Evolutionary conservation across 495 filamentous ascomycete species (phyloP), one percentile per base, ranked within the genome.

Genomic region (Penicillium malachiteum): DNA sequence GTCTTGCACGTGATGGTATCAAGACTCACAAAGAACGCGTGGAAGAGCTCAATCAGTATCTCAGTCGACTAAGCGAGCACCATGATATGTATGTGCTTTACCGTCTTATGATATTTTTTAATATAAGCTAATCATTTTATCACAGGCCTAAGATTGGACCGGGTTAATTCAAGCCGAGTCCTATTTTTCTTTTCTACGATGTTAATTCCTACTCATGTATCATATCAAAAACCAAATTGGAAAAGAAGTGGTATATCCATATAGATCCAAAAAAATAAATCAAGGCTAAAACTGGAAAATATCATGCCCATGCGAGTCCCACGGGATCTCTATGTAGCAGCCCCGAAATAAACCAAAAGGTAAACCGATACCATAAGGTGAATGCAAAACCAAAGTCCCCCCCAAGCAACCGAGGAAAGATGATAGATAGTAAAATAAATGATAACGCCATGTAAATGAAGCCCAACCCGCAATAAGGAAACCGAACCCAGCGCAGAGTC

Each of bases 1-100:
- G 92, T 35, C 78, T 96, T 32, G 84, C 89, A 68, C 81, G 87
- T 30, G 90, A 92, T 62, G 89, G 91, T 21, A 78, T 89, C 62
- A 98, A 97, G 81, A 95, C 92, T 39, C 94, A 98, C 66, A 98
- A 97, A 71, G 87, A 98, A 78, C 86, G 89, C 2, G 94, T 98
- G 41, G 92, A 98, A 70, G 92, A 96, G 70, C 77, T 97, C 57
- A 98, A 98, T 69, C 89, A 90, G 65, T 96, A 96, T 67, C 76
- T 98, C 40, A 92, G 88, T 56, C 86, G 86, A 56, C 73, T 98
- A 66, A 96, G 90, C 72, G 94, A 98, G 73, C 94, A 98, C 71
- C 94, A 98, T 67, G 94, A 98, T 67, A 98, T 98, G 93, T 84
- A 76, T 78, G 49, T 47, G 6, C 7, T 12, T 8, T 48, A 53